Conservation (phyloP, 352 stramenopile genomes). For the Phytophthora sp. region DNA sequence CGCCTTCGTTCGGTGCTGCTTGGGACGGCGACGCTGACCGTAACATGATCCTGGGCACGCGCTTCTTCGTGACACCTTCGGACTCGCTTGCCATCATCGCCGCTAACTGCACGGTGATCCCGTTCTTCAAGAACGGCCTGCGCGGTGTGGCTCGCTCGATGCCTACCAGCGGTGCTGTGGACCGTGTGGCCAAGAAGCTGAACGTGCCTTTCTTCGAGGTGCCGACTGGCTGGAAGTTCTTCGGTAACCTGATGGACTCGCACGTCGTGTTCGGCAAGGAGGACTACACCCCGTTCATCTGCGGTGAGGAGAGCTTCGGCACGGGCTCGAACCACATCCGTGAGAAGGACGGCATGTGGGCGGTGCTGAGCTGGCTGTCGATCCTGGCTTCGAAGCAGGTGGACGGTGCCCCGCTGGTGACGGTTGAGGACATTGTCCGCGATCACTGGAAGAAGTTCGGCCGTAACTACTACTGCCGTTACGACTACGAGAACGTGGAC, state of each 20-base stretch:
- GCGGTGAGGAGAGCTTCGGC: slow-evolving; percentile 98
- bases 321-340: slow-evolving; percentile 99
- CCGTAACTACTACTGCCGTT: slow-evolving; percentile 99
- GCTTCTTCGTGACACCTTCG: slow-evolving; percentile 99
- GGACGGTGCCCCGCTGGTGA: slow-evolving; percentile 90
- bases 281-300: slow-evolving; percentile 99
- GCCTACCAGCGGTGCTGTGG: slow-evolving; percentile 97
- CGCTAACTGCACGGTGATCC: slow-evolving; percentile 97
- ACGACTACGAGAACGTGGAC: slow-evolving; percentile 99
- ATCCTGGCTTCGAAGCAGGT: slow-evolving; percentile 94
- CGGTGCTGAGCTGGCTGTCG: slow-evolving; percentile 98
- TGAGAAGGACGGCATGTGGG: slow-evolving; percentile 99
- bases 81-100: slow-evolving; percentile 99
- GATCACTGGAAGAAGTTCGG: slow-evolving; percentile 98
- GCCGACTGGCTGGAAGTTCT: slow-evolving; percentile 99
- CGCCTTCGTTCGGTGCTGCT: slow-evolving; percentile 92
- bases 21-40: slow-evolving; percentile 99
- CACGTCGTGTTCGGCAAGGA: slow-evolving; percentile 95
- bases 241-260: slow-evolving; percentile 99
- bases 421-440: slow-evolving; percentile 96
- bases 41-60: slow-evolving; percentile 98
- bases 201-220: slow-evolving; percentile 97
- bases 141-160: slow-evolving; percentile 98
- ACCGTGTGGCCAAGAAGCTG: slow-evolving; percentile 96
- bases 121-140: slow-evolving; percentile 96